A percentile compares a stretch with the other conserved stretches of the same genome.
Evolutionary conservation across 2,329 filamentous ascomycete genomes (phyloP).

Genomic region (Stromatinia cepivora): DNA sequence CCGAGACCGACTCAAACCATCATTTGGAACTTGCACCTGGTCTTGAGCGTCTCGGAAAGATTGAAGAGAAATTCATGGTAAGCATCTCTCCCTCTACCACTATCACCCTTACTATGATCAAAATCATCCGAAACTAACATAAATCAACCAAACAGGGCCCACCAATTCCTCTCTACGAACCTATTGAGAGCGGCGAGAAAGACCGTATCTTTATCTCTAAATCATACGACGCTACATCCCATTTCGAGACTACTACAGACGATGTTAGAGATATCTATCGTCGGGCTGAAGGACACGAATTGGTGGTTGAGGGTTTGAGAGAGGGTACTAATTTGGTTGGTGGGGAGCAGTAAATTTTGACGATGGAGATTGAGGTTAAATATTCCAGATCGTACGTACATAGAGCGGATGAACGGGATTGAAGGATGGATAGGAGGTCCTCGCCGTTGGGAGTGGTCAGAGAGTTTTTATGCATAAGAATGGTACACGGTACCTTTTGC

Average conservation of each 20-base stretch:
- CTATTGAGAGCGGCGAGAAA: slow-evolving; percentile 74
- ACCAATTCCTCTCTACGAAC: slow-evolving; percentile 92
- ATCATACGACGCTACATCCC: slow-evolving; percentile 96
- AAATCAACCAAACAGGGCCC: slow-evolving; percentile 54
- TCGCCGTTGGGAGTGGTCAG: not conserved
- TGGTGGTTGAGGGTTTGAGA: slow-evolving; percentile 63
- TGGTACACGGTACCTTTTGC: slow-evolving; percentile 18
- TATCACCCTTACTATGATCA: not conserved
- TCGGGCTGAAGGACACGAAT: slow-evolving; percentile 70
- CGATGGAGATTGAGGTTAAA: too few species aligned
- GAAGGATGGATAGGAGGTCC: not conserved
- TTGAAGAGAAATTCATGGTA: slow-evolving; percentile 97
- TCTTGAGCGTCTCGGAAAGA: slow-evolving; percentile 85
- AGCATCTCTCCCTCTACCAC: slow-evolving; percentile 30
- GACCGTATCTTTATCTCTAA: slow-evolving; percentile 98
- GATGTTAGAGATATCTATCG: slow-evolving; percentile 94
- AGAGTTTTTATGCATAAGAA: slow-evolving; percentile 14
- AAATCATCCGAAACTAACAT: slow-evolving; percentile 23
- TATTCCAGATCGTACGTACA: not conserved
- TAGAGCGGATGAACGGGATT: not conserved
- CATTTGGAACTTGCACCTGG: slow-evolving; percentile 92
- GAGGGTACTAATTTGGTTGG: slow-evolving; percentile 67
- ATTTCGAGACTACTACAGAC: slow-evolving; percentile 91
- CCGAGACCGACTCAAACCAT: slow-evolving; percentile 88
- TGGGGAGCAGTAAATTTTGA: slow-evolving; percentile 54